Evolutionary conservation across 768 basidiomycete species (phyloP), one percentile per base, ranked within the genome.

Genomic region (Crepidotus variabilis): DNA sequence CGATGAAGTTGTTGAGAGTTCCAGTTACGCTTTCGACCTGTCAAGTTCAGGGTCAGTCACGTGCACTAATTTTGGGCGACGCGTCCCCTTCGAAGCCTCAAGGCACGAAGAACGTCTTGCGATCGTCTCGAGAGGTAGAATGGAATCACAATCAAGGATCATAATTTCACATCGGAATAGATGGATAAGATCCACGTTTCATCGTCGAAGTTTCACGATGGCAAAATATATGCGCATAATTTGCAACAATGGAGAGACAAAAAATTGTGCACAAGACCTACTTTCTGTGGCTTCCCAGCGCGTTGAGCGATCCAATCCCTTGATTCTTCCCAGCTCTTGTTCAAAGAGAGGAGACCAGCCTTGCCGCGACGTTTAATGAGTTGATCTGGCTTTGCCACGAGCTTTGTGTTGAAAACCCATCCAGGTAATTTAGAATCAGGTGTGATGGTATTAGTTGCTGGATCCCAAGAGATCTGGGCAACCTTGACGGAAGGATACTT

Each of bases 311-410:
- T 90, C 95, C 97, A 98, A 50, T 81, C 72, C 69, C 83, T 91
- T 20, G 92, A 92, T 65, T 89, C 90, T 35, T 86, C 79, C 92
- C 91, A 97, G 21, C 81, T 78, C 77, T 95, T 95, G 86, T 98
- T 98, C 62, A 99, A 82, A 34, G 87, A 86, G 60, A 99, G 84
- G 13, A 99, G 83, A 61, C 97, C 97, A 20, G 94, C 94, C 83
- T 99, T 99, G 67, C 97, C 97, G 60, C 97, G 91, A 62, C 97
- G 90, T 81, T 98, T 99, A 85, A 98, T 98, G 74, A 98, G 88
- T 77, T 97, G 94, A 77, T 96, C 94, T 22, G 94, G 94, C 78
- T 97, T 97, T 16, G 87, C 94, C 66, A 97, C 94, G 71, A 96
- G 91, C 79, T 92, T 92, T 63, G 76, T 84, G 62, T 79, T 84